Evolutionary conservation across 1,284 basidiomycete species (phyloP).

Genomic region (Ganoderma sinense): DNA sequence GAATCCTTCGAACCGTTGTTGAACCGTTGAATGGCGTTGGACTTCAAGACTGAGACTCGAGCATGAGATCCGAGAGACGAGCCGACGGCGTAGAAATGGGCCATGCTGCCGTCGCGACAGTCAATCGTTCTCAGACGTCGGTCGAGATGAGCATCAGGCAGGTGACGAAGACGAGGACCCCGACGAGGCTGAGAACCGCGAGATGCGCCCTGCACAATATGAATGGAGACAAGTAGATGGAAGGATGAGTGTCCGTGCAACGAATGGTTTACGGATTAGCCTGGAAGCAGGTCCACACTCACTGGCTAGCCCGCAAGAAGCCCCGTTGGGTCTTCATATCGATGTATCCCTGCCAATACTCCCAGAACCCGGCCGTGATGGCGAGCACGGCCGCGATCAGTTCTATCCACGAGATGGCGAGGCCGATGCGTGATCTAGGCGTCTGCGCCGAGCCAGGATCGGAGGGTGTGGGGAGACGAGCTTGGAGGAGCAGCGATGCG

Average conservation of each 20-base stretch:
- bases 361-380: constrained; percentile 65
- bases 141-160: constrained; percentile 35
- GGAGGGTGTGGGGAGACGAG: constrained; percentile 56
- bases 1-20: neutral
- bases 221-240: constrained; percentile 8
- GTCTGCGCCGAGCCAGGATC: constrained; percentile 34
- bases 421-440: constrained; percentile 29
- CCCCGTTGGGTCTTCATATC: constrained; percentile 64
- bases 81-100: constrained; percentile 1
- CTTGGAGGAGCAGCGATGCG: constrained; percentile 66
- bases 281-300: constrained; percentile 36
- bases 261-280: neutral
- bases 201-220: constrained; percentile 30
- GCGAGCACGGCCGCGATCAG: constrained; percentile 57
- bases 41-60: neutral
- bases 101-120: neutral
- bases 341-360: constrained; percentile 64
- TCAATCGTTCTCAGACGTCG: constrained; percentile 22
- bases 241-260: constrained; percentile 12
- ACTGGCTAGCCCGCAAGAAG: constrained; percentile 68
- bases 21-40: neutral
- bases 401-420: constrained; percentile 41
- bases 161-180: constrained; percentile 34
- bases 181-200: constrained; percentile 31
- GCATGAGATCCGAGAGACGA: neutral